phyloP scores from a whole-genome alignment of 2,329 filamentous ascomycete genomes.

The Ophiostoma angusticollis region DNA sequence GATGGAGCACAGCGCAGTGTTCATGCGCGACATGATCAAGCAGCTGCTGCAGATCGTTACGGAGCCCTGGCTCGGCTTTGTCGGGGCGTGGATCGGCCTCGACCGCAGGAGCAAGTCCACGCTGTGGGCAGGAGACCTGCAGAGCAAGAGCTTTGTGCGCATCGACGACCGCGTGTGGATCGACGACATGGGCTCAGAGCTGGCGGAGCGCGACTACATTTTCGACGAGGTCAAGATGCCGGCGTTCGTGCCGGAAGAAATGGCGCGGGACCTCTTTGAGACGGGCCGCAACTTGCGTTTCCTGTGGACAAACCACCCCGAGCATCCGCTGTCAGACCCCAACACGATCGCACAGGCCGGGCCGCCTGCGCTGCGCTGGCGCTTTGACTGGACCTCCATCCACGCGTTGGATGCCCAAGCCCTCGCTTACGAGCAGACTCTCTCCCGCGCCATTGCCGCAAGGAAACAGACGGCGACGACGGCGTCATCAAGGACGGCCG shows the following conservation, averaged over 20 bases:
- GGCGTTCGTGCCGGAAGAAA: slow-evolving; percentile 55
- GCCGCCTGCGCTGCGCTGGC: slow-evolving; percentile 52
- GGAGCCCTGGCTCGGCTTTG: slow-evolving; percentile 24
- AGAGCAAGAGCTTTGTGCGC: slow-evolving; percentile 46
- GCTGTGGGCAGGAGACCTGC: slow-evolving; percentile 11
- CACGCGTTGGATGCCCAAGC: slow-evolving; percentile 49
- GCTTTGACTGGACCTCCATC: slow-evolving; percentile 60
- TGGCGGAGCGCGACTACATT: slow-evolving; percentile 45
- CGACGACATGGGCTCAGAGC: slow-evolving; percentile 46
- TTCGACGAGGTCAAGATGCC: slow-evolving; percentile 56
- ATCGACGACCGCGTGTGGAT: slow-evolving; percentile 40
- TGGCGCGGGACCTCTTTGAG: slow-evolving; percentile 63
- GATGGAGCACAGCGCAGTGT: slow-evolving; percentile 49
- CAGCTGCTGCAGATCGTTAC: slow-evolving; percentile 41
- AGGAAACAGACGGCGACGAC: neutral
- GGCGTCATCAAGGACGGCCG: neutral
- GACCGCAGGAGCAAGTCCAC: slow-evolving; percentile 35
- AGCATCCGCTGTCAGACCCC: slow-evolving; percentile 52
- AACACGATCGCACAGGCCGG: slow-evolving; percentile 31
- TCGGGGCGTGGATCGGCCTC: slow-evolving; percentile 65
- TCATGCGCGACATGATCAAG: slow-evolving; percentile 50
- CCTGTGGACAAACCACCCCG: slow-evolving; percentile 54
- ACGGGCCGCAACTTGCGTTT: slow-evolving; percentile 65
- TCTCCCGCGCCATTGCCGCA: slow-evolving; percentile 22
- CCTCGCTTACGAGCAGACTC: slow-evolving; percentile 33